Evolutionary conservation across 2,329 filamentous ascomycete genomes (phyloP), one percentile per base, ranked within the genome.

Genomic region (Ambrosiella cleistominuta): DNA sequence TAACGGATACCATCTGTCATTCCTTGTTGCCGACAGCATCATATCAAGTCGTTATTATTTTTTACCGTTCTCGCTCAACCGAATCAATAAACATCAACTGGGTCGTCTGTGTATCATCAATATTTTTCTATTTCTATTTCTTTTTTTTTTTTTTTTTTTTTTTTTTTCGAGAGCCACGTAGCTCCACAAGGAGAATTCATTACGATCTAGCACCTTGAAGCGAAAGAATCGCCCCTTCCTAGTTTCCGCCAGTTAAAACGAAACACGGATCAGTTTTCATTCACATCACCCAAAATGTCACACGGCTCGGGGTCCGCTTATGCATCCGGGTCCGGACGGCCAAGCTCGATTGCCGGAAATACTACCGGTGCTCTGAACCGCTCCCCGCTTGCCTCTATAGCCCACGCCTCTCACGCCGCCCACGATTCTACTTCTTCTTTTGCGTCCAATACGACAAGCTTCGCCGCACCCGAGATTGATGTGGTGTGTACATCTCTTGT

Each of bases 401-500:
- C 44, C 8, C 44, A 47, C 44, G 36, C 17, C 12, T 40, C 51
- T 17, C 57, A 55, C 42, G 42, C n/a, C 17, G 57, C 58, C 1
- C 54, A 44, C 38, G 54, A 50, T 52, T 57, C 58, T 15, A 49
- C 49, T 17, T 54, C 54, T 13, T 60, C 58, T 9, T 12, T 54
- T 7, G 58, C 36, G 39, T 54, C 58, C 9, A 52, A 56, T 39
- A 60, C 54, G n/a, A 60, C 58, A 13, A 60, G 54, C 40, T 35
- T 57, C 40, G 54, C 58, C 49, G 54, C 54, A 15, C 27, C 47
- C 15, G 58, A 56, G 19, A 55, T 60, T 35, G 54, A 56, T n/a
- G 58, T 60, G 54, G 58, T 60, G 50, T 47, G 58, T 56, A 57
- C 49, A 51, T 35, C 35, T 57, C 35, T 45, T 56, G 9, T 45